Base-by-base conservation (phyloP, 106 monocot species). In the Agapanthus africanus region DNA sequence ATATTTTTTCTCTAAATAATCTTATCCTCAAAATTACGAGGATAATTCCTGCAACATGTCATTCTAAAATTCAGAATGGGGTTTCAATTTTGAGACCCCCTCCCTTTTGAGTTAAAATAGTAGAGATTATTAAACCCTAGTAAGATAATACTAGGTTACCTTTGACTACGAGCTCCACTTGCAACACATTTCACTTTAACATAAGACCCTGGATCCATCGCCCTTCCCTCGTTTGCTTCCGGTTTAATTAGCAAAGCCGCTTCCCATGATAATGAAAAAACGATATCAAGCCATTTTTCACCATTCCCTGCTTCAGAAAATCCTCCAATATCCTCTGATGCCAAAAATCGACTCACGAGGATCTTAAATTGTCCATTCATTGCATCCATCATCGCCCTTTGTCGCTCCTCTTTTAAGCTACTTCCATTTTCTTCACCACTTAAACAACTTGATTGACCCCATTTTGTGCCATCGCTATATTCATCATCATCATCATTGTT, bases 181-280 rank as follows among this genome's bases (percentile, higher is more conserved):
- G 90, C 93, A 74, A 90, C 47, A 69, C 93, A 99, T 71, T 99
- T 99, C 11, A 99, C 81, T 77, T 99, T 99, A 57, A 93, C 78
- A 81, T 93, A 99, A 27, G 76, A 82, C 11, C 77, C 81, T 64
- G 93, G 93, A 87, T 99, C 99, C 99, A 99, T 99, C 40, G 87
- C 90, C 70, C 73, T 90, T 44, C 99, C 99, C 64, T 89, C 77
- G 36, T 62, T 84, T 57, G 86, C 88, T 79, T 87, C 87, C 40
- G 99, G 93, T 57, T 87, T 93, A 64, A 99, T 67, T 50, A 93
- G 76, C 42, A 79, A 70, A 38, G 90, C 93, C 73, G 99, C 87
- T 74, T 92, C 78, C 99, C 92, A 92, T 32, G 99, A 99, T 57
- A 99, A 79, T 25, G 79, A 79, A 66, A 83, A 73, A 71, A 99